Conservation (phyloP, 257 asterid species). For the Echium plantagineum region DNA sequence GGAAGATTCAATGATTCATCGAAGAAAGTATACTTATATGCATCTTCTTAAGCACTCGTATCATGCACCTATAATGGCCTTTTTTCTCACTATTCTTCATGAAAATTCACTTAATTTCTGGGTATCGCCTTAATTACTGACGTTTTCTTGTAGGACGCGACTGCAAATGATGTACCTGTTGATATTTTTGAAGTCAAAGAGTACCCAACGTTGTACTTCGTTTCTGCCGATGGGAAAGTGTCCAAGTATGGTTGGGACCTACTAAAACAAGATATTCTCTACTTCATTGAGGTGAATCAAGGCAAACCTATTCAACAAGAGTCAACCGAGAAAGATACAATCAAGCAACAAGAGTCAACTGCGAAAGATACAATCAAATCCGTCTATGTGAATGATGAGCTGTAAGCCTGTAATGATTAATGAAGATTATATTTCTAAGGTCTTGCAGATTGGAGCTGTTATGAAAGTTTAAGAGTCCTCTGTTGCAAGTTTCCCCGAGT, state of each 20-base stretch:
- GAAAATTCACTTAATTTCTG: too few species aligned
- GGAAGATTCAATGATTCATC: neutral
- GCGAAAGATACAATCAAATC: conserved; percentile 11
- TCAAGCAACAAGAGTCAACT: neutral
- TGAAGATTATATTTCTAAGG: neutral
- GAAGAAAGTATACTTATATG: too few species aligned
- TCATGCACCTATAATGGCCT: too few species aligned
- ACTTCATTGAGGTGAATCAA: conserved; percentile 37
- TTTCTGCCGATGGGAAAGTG: conserved; percentile 50
- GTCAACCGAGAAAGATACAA: conserved; percentile 2
- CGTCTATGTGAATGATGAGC: conserved; percentile 50
- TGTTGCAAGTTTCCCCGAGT: too few species aligned
- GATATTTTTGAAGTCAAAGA: conserved; percentile 51
- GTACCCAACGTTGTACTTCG: conserved; percentile 68
- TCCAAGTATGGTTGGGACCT: conserved; percentile 39
- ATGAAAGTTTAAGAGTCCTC: too few species aligned
- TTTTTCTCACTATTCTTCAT: too few species aligned
- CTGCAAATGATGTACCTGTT: conserved; percentile 60
- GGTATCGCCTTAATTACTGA: neutral
- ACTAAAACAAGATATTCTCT: conserved; percentile 58
- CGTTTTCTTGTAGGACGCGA: conserved; percentile 44
- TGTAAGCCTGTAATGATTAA: too few species aligned
- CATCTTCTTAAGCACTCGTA: too few species aligned
- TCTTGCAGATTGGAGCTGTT: too few species aligned
- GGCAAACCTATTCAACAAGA: conserved; percentile 23